These are phyloP conservation scores for Luffa acutangula DNA, from an alignment of 306 rosid species.

Conservation along the genomic window DNA sequence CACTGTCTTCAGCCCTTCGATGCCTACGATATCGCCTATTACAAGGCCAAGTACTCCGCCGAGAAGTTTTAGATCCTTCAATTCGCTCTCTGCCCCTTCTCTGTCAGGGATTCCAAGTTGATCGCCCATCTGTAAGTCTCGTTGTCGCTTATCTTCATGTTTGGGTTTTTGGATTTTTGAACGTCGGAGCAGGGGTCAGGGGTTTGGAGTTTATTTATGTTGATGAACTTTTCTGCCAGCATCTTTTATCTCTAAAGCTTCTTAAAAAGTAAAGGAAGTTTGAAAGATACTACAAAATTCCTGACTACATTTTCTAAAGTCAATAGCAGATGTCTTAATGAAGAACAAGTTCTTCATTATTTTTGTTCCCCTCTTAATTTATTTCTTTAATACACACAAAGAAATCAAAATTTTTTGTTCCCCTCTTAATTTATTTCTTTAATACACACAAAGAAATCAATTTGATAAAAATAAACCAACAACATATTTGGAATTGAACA, in stretches of 20 bases:
- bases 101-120: slow-evolving; percentile 29
- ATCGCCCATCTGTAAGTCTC: slow-evolving; percentile 61
- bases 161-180: not conserved
- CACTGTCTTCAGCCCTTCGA: slow-evolving; percentile 57
- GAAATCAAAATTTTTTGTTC: not conserved
- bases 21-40: slow-evolving; percentile 43
- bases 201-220: not conserved
- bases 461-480: not conserved
- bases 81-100: slow-evolving; percentile 75
- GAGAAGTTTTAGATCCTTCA: slow-evolving; percentile 66
- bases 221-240: no score
- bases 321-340: not conserved
- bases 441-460: not conserved
- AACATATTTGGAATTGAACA: not conserved
- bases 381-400: not conserved
- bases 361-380: not conserved
- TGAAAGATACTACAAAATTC: not conserved
- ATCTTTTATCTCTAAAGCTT: no score
- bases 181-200: no score
- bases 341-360: not conserved
- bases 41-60: slow-evolving; percentile 55
- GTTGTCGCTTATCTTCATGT: not conserved
- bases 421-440: not conserved
- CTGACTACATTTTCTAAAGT: not conserved
- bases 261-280: not conserved